Conservation (phyloP, 345 rosid species). For the Camelina sativa region DNA sequence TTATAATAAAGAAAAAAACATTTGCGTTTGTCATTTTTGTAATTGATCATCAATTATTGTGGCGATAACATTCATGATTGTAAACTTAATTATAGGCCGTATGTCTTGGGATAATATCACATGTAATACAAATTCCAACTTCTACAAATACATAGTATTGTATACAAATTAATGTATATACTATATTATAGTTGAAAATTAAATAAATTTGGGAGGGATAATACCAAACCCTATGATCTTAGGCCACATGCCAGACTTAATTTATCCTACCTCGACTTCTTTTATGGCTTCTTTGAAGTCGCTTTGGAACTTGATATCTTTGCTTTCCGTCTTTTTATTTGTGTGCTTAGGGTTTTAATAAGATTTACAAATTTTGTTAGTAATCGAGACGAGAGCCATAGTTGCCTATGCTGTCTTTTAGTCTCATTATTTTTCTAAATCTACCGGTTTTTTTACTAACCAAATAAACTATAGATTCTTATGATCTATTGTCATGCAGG, state of each 20-base stretch:
- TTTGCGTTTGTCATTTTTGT: conserved; percentile 21
- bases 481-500: background rate
- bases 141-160: background rate
- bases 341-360: conserved; percentile 2
- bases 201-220: background rate
- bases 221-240: conserved; percentile 20
- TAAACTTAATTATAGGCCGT: background rate
- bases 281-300: background rate
- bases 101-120: background rate
- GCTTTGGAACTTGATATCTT: conserved; percentile 33
- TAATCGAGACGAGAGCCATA: conserved; percentile 5
- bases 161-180: background rate
- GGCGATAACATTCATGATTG: conserved; percentile 20
- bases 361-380: background rate
- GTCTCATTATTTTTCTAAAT: background rate
- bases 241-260: background rate
- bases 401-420: background rate
- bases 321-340: conserved; percentile 29
- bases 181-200: conserved; percentile 3
- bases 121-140: background rate
- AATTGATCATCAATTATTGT: conserved; percentile 28
- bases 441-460: background rate
- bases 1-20: background rate
- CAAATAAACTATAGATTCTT: background rate
- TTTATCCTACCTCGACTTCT: background rate